Percentiles rank a stretch among this genome's conserved stretches.
Evolutionary conservation across 2,329 filamentous ascomycete genomes (phyloP).

Genomic region (Claviceps sp.): DNA sequence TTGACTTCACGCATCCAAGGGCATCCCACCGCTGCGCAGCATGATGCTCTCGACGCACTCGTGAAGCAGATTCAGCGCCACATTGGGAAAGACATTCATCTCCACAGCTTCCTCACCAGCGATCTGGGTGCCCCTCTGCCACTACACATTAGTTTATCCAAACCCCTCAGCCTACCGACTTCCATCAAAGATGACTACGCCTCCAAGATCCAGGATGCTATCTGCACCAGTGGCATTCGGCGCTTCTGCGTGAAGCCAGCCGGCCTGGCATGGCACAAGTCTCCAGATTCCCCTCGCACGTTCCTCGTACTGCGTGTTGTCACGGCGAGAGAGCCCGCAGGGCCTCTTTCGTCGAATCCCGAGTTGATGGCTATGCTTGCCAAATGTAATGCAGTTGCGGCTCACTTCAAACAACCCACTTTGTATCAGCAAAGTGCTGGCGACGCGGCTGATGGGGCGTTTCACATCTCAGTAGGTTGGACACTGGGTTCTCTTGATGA

Average conservation of each 20-base stretch:
- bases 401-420: slow-evolving; percentile 48
- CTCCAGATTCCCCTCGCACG: slow-evolving; percentile 52
- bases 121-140: slow-evolving; percentile 67
- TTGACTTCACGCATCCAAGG: slow-evolving; percentile 23
- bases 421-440: slow-evolving; percentile 43
- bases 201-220: slow-evolving; percentile 31
- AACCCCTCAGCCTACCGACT: slow-evolving; percentile 62
- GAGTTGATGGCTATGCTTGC: slow-evolving; percentile 49
- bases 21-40: slow-evolving; percentile 38
- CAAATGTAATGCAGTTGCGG: slow-evolving; percentile 51
- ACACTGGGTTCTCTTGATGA: slow-evolving; percentile 42
- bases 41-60: slow-evolving; percentile 30
- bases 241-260: slow-evolving; percentile 26
- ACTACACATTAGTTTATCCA: slow-evolving; percentile 82
- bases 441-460: slow-evolving; percentile 31
- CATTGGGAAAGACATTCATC: slow-evolving; percentile 20
- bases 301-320: slow-evolving; percentile 69
- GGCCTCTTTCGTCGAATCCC: slow-evolving; percentile 24
- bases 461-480: slow-evolving; percentile 90
- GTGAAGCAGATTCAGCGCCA: slow-evolving; percentile 23
- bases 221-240: slow-evolving; percentile 18
- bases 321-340: slow-evolving; percentile 7
- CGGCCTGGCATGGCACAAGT: slow-evolving; percentile 36
- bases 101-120: slow-evolving; percentile 61
- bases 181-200: slow-evolving; percentile 60